A percentile compares a stretch with the other conserved stretches of the same genome.
These are phyloP conservation scores for Nidularia pulvinata DNA, from an alignment of 768 basidiomycete genomes.

Conservation along the genomic window DNA sequence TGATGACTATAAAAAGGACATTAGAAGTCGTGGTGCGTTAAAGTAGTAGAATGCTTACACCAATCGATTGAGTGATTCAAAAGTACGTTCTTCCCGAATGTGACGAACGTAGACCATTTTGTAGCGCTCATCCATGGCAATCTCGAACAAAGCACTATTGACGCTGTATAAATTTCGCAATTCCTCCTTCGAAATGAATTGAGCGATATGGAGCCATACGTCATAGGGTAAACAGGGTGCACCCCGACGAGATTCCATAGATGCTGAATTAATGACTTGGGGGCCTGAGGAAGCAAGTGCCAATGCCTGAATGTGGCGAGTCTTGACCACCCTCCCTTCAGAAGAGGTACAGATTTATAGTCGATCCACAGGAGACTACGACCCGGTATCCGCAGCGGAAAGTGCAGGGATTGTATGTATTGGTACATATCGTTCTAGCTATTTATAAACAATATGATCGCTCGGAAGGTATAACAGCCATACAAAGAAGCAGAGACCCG, in stretches of 20 bases:
- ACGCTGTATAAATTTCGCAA: conserved; percentile 14
- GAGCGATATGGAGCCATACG: conserved; percentile 13
- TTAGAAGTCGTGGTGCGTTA: neutral
- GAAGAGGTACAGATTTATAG: too few species aligned
- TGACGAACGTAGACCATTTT: neutral
- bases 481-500: too few species aligned
- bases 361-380: too few species aligned
- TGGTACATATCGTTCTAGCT: too few species aligned
- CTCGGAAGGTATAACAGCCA: too few species aligned
- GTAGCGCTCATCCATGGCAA: conserved; percentile 15
- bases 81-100: neutral
- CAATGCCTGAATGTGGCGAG: neutral
- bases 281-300: neutral
- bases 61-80: neutral
- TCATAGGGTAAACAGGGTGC: conserved; percentile 10
- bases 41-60: neutral
- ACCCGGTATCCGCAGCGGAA: too few species aligned
- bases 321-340: neutral
- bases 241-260: neutral
- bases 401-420: too few species aligned
- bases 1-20: neutral
- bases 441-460: too few species aligned
- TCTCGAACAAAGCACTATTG: conserved; percentile 11
- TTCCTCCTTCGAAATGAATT: conserved; percentile 10
- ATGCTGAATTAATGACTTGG: neutral